phyloP scores from a whole-genome alignment of 2,329 filamentous ascomycete genomes.

The Cryoendolithus antarcticus region DNA sequence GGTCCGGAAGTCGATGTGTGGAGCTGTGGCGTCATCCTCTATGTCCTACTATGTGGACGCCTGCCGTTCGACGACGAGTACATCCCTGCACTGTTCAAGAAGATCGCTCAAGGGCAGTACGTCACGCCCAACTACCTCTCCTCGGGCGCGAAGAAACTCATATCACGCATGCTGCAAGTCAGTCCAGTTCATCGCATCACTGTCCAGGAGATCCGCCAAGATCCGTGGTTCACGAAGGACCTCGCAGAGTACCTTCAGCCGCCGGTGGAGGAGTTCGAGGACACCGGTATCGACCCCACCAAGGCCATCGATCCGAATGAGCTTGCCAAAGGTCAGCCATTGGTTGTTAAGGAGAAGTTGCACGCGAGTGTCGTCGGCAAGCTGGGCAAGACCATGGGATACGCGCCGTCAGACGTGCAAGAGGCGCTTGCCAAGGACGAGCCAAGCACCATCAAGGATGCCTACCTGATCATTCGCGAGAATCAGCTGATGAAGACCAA shows the following conservation, averaged over 20 bases:
- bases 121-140: constrained; percentile 87
- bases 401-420: constrained; percentile 86
- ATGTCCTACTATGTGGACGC: constrained; percentile 51
- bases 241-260: constrained; percentile 77
- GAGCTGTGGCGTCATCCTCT: constrained; percentile 64
- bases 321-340: constrained; percentile 66
- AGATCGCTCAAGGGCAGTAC: constrained; percentile 91
- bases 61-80: constrained; percentile 97
- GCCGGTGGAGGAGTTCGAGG: constrained; percentile 81
- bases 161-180: constrained; percentile 87
- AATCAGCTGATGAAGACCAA: constrained; percentile 95
- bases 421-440: constrained; percentile 85
- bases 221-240: constrained; percentile 87
- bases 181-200: constrained; percentile 91
- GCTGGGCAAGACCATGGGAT: constrained; percentile 96
- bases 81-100: constrained; percentile 93
- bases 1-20: constrained; percentile 97
- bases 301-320: constrained; percentile 77
- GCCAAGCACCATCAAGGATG: constrained; percentile 96
- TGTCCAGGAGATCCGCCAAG: constrained; percentile 81
- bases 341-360: constrained; percentile 73
- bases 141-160: constrained; percentile 65
- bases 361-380: constrained; percentile 90
- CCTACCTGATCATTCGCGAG: constrained; percentile 93
- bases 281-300: constrained; percentile 86